Conservation (phyloP, 2,329 filamentous ascomycete genomes). For the Talaromyces sp. region DNA sequence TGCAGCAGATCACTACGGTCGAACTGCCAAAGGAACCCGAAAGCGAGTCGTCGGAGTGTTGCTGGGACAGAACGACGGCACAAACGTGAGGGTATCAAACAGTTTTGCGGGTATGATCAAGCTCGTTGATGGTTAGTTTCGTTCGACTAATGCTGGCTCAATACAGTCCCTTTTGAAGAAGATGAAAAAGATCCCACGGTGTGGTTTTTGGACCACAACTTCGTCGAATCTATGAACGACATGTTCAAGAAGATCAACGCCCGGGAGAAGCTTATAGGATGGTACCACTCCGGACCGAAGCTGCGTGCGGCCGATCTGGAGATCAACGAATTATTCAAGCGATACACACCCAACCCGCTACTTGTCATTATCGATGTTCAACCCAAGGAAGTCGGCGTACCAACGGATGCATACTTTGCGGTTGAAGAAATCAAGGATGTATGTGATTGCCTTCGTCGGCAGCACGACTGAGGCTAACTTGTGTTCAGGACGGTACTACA, state of each 20-base stretch:
- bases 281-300: constrained; percentile 98
- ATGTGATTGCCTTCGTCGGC: constrained; percentile 22
- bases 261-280: constrained; percentile 96
- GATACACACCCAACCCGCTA: constrained; percentile 93
- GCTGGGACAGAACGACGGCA: constrained; percentile 91
- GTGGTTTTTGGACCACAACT: constrained; percentile 99
- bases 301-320: constrained; percentile 92
- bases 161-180: constrained; percentile 89
- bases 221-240: constrained; percentile 98
- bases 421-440: constrained; percentile 99
- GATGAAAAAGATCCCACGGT: constrained; percentile 98
- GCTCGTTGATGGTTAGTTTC: not conserved
- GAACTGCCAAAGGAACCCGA: constrained; percentile 82
- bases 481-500: constrained; percentile 89
- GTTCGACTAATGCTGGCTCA: not conserved
- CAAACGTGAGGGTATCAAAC: constrained; percentile 95
- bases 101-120: constrained; percentile 77
- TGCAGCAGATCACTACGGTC: constrained; percentile 96
- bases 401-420: constrained; percentile 97
- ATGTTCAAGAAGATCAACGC: constrained; percentile 99
- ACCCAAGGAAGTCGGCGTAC: constrained; percentile 94
- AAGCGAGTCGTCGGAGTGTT: constrained; percentile 90
- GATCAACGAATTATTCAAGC: constrained; percentile 99
- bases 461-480: not conserved
- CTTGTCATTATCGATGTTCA: constrained; percentile 98